phyloP scores from a whole-genome alignment of 2,329 filamentous ascomycete genomes.

The Colletotrichum eleusines region DNA sequence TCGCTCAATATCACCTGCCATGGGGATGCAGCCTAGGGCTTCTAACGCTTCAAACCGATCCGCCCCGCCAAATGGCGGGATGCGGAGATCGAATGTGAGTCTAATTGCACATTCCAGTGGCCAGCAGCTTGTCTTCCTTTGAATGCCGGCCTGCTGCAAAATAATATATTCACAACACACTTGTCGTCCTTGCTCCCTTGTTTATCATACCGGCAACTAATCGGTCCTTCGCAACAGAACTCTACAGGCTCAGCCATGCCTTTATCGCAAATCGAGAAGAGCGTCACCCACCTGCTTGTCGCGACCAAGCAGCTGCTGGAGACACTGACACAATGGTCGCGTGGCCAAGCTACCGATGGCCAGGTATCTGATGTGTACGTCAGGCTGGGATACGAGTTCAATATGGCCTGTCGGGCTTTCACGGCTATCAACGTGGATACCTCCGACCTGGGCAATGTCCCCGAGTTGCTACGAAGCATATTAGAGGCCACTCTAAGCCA shows the following conservation, averaged over 20 bases:
- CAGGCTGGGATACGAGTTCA: conserved; percentile 97
- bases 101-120: conserved; percentile 12
- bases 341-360: conserved; percentile 88
- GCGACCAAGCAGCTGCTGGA: conserved; percentile 98
- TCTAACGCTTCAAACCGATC: conserved; percentile 76
- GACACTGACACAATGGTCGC: conserved; percentile 97
- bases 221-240: conserved; percentile 40
- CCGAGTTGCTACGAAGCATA: conserved; percentile 89
- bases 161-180: not conserved
- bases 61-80: conserved; percentile 52
- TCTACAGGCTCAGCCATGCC: conserved; percentile 72
- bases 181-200: conserved; percentile 2
- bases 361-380: conserved; percentile 99
- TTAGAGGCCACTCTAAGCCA: conserved; percentile 97
- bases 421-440: conserved; percentile 97
- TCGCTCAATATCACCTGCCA: conserved; percentile 71
- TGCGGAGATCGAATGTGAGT: conserved; percentile 71
- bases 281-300: conserved; percentile 95
- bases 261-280: conserved; percentile 98
- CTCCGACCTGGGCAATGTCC: conserved; percentile 92
- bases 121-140: not conserved
- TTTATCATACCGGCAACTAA: conserved; percentile 11
- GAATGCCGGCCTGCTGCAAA: not conserved
- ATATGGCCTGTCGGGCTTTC: conserved; percentile 97
- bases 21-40: conserved; percentile 69